Evolutionary conservation across 306 rosid genomes (phyloP), one percentile per base, ranked within the genome.

Genomic region (Vigna angularis): DNA sequence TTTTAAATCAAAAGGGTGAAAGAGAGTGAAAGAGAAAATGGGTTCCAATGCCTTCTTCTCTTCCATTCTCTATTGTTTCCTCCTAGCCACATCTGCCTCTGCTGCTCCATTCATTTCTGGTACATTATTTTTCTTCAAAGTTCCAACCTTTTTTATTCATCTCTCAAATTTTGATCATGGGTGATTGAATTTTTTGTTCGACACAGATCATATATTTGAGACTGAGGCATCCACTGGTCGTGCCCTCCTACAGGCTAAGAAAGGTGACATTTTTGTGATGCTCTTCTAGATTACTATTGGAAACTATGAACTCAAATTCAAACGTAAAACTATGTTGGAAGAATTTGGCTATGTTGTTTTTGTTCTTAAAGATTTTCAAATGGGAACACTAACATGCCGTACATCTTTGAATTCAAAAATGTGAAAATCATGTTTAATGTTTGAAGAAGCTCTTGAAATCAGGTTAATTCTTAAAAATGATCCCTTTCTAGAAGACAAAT

Each of bases 241-340:
- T 69, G 81, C 91, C 78, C 99, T 95, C 69, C 93, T 95, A 51
- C 98, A 95, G 78, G 82, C 88, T 72, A 80, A 74, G 85, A 86
- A 87, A 84, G 64, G 99, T 95, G 86, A 55, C 44, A 38, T 4
- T 71, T 30, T 56, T 58, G 11, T 22, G 70, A 6, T 7, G 44
- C 44, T 38, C 44, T 7, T 38, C 1, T 38, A 0, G 0, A 40
- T 40, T 40, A 40, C 45, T 40, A 0, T 40, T 40, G 3, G 45
- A 40, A 44, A 9, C 14, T 9, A 7, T 42, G 47, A 42, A 40
- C 45, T 6, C 2, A 7, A 0, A 0, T 9, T 42, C 3, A 42
- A 2, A 44, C 0, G 2, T 40, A 0, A 8, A 40, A 40, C 10
- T 40, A 9, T 40, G 45, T 40, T 40, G 45, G 45, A 40, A 40